Evolutionary conservation across 2,329 filamentous ascomycete genomes (phyloP).

Genomic region (Cladosporium sphaerospermum): DNA sequence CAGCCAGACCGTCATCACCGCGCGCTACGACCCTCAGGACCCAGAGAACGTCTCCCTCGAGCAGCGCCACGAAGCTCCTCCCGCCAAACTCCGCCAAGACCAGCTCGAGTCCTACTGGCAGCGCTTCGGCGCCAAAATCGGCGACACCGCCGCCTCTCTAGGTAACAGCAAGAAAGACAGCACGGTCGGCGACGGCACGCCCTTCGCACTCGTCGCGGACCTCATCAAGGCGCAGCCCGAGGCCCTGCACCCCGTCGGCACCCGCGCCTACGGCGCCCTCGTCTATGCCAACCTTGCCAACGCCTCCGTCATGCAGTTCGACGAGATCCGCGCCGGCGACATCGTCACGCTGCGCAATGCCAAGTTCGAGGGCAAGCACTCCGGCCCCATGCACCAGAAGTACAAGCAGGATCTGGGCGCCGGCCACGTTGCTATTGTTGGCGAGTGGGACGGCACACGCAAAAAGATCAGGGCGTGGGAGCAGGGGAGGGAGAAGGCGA

Average conservation of each 20-base stretch:
- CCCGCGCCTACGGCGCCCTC: conserved; percentile 79
- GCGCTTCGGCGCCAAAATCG: conserved; percentile 72
- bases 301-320: conserved; percentile 79
- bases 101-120: conserved; percentile 84
- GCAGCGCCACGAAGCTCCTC: conserved; percentile 81
- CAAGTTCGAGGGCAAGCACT: conserved; percentile 86
- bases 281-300: conserved; percentile 96
- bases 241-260: conserved; percentile 78
- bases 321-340: conserved; percentile 89
- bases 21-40: conserved; percentile 69
- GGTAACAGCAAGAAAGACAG: conserved; percentile 68
- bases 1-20: conserved; percentile 84
- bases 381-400: conserved; percentile 86
- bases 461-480: conserved; percentile 96
- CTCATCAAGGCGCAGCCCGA: conserved; percentile 61
- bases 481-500: conserved; percentile 87
- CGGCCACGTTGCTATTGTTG: conserved; percentile 81
- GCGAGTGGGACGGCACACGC: conserved; percentile 97
- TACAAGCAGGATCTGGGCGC: conserved; percentile 69
- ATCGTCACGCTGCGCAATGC: conserved; percentile 90
- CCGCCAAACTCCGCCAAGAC: conserved; percentile 76
- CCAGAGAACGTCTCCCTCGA: conserved; percentile 65
- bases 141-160: conserved; percentile 58
- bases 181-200: conserved; percentile 76
- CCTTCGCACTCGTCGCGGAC: conserved; percentile 70